A percentile compares a stretch with the other conserved stretches of the same genome.
These are phyloP conservation scores for Hylodesmum podocarpum DNA, from an alignment of 306 rosid species.

Conservation along the genomic window DNA sequence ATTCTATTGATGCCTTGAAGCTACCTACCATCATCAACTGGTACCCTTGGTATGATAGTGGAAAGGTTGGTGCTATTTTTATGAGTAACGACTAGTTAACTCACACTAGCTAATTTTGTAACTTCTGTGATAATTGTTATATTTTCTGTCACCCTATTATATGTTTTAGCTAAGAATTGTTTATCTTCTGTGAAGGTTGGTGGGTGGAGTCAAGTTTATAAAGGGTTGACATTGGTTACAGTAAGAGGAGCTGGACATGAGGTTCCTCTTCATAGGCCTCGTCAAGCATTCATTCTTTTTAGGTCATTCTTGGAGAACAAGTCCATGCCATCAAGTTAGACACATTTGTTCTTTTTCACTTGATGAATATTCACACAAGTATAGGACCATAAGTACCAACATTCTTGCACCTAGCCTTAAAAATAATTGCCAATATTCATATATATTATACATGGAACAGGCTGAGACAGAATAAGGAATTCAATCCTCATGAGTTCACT, in stretches of 20 bases:
- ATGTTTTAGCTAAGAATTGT: constrained; percentile 27
- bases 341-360: constrained; percentile 24
- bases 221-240: constrained; percentile 83
- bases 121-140: background rate
- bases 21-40: constrained; percentile 78
- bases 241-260: constrained; percentile 94
- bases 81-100: background rate
- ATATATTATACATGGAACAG: background rate
- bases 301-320: constrained; percentile 85
- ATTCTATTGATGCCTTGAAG: constrained; percentile 84
- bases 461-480: constrained; percentile 43
- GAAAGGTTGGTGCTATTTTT: constrained; percentile 69
- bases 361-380: constrained; percentile 38
- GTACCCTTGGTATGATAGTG: constrained; percentile 83
- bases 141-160: background rate
- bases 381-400: background rate
- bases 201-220: constrained; percentile 90
- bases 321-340: constrained; percentile 65
- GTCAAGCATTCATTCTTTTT: constrained; percentile 83
- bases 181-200: constrained; percentile 62
- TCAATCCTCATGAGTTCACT: constrained; percentile 67
- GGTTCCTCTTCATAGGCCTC: constrained; percentile 93
- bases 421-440: constrained; percentile 28
- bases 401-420: constrained; percentile 30
- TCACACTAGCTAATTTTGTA: background rate